Evolutionary conservation across 306 rosid species (phyloP).

Genomic region (Sechiopsis laciniata): DNA sequence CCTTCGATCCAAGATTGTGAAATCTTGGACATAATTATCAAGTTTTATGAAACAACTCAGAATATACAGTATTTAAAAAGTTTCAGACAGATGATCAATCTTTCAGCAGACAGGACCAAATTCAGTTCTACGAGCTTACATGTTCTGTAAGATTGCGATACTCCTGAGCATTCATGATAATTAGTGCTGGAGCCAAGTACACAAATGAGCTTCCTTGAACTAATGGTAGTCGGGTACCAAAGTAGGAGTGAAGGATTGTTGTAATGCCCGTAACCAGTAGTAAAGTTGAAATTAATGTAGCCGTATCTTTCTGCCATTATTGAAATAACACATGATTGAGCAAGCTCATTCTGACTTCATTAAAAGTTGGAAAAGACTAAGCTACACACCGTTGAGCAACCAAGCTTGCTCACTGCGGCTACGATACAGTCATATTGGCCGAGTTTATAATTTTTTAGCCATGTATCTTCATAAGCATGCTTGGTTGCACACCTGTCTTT

Average conservation of each 20-base stretch:
- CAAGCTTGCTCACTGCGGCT: constrained; percentile 4
- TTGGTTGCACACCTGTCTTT: constrained; percentile 14
- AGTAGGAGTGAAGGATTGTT: constrained; percentile 69
- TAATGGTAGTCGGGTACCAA: constrained; percentile 86
- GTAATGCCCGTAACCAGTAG: constrained; percentile 81
- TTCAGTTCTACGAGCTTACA: constrained; percentile 41
- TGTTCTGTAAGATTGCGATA: constrained; percentile 72
- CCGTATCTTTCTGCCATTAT: constrained; percentile 67
- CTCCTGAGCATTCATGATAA: constrained; percentile 72
- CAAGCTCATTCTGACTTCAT: not conserved
- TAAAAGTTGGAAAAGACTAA: constrained; percentile 6
- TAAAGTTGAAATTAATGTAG: constrained; percentile 81
- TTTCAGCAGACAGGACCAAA: constrained; percentile 6
- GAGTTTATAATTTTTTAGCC: not conserved
- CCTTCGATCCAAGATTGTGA: not conserved
- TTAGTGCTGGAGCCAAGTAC: constrained; percentile 81
- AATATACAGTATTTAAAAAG: not conserved
- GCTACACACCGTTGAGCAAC: constrained; percentile 9
- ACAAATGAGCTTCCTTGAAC: constrained; percentile 98
- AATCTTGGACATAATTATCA: not conserved
- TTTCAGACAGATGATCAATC: not conserved
- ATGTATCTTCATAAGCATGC: not conserved
- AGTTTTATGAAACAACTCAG: not conserved
- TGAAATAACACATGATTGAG: constrained; percentile 19
- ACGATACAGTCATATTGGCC: not conserved